phyloP scores from a whole-genome alignment of 257 asterid species.

The Solanum peruvianum region DNA sequence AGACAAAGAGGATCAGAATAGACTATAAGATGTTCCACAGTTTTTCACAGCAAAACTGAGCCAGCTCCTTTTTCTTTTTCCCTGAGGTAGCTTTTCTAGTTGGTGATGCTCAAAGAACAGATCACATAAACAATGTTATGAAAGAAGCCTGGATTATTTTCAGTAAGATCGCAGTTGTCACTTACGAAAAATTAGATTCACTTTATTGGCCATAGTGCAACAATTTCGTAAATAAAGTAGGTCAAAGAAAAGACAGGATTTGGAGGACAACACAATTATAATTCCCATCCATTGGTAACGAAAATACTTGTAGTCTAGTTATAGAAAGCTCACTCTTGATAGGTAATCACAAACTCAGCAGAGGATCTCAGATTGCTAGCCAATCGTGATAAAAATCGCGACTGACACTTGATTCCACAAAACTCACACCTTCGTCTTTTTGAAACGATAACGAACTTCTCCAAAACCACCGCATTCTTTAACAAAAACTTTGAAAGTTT shows the following conservation, averaged over 20 bases:
- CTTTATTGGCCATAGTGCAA: background rate
- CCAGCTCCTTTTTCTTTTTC: background rate
- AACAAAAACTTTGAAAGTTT: background rate
- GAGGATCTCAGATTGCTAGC: background rate
- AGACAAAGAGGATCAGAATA: background rate
- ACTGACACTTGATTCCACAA: background rate
- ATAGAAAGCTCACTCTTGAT: background rate
- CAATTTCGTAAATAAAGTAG: background rate
- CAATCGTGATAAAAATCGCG: background rate
- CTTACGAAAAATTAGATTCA: background rate
- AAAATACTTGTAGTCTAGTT: background rate
- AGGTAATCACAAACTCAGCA: background rate
- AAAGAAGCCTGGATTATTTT: background rate
- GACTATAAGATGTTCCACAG: background rate
- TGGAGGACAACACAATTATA: background rate
- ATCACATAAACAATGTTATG: background rate
- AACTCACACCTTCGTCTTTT: background rate
- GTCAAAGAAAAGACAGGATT: background rate
- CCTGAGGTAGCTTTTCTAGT: background rate
- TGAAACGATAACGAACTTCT: background rate
- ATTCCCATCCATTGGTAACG: background rate
- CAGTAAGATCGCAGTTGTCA: background rate
- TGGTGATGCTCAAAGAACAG: background rate
- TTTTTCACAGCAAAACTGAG: background rate
- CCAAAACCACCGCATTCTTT: background rate